A percentile compares a stretch with the other conserved stretches of the same genome.
These are phyloP conservation scores for Saccharomycopsis sp. DNA, from an alignment of 805 yeast species.

Conservation along the genomic window DNA sequence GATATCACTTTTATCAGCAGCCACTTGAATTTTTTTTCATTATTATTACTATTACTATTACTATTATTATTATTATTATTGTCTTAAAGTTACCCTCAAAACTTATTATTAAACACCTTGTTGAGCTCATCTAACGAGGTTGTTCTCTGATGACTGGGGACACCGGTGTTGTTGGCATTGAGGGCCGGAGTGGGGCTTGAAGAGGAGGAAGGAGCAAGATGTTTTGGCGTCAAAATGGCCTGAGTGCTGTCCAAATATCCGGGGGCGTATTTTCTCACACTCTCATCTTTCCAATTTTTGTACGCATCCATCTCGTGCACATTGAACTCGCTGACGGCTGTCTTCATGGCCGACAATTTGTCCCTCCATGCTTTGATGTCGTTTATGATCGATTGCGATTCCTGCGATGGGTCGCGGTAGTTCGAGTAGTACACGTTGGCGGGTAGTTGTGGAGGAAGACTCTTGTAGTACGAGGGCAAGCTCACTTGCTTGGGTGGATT, in stretches of 20 bases:
- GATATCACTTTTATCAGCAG: too few relatives aligned
- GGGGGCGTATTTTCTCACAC: conserved; percentile 19
- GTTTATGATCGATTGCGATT: conserved; percentile 4
- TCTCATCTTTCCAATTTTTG: conserved; percentile 13
- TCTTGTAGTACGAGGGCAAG: conserved; percentile 39
- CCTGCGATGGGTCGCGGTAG: conserved; percentile 4
- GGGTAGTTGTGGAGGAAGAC: conserved; percentile 29
- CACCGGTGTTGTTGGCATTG: too few relatives aligned
- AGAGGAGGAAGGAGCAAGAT: too few relatives aligned
- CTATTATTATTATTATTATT: too few relatives aligned
- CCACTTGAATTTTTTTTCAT: too few relatives aligned
- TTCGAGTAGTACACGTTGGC: conserved; percentile 11
- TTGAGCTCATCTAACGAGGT: too few relatives aligned
- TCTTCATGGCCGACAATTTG: conserved; percentile 3
- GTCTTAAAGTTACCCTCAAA: too few relatives aligned
- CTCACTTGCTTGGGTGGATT: conserved; percentile 49
- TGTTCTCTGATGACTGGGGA: too few relatives aligned
- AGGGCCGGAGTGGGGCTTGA: too few relatives aligned
- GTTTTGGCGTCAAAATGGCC: conserved; percentile 9
- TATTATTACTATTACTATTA: too few relatives aligned
- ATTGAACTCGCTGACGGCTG: background rate
- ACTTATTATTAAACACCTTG: too few relatives aligned
- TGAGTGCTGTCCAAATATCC: conserved; percentile 17
- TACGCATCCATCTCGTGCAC: conserved; percentile 3
- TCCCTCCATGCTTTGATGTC: conserved; percentile 13